phyloP scores from a whole-genome alignment of 768 basidiomycete genomes.

The Lactarius deliciosus region DNA sequence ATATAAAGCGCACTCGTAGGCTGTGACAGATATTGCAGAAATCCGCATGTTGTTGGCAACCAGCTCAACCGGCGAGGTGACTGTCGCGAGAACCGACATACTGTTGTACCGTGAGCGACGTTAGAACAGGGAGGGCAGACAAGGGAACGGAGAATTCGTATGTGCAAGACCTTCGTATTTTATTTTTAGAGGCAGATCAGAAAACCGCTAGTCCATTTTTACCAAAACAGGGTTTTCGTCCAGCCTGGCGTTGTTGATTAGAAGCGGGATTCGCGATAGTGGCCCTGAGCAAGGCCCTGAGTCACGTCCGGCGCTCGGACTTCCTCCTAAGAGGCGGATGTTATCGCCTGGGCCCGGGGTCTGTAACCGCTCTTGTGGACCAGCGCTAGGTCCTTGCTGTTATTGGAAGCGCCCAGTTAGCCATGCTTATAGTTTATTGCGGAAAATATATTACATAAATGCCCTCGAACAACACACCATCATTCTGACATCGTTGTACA shows the following conservation, averaged over 20 bases:
- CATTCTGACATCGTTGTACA: no score
- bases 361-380: neutral
- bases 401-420: neutral
- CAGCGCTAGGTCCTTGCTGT: neutral
- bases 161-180: neutral
- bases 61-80: neutral
- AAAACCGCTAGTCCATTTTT: neutral
- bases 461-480: no score
- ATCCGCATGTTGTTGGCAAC: conserved; percentile 17
- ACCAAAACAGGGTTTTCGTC: neutral
- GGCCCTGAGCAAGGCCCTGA: neutral
- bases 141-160: neutral
- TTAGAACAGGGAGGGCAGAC: neutral
- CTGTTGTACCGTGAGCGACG: neutral
- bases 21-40: conserved; percentile 7
- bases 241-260: no score
- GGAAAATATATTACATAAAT: no score
- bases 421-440: no score
- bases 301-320: neutral
- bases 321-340: neutral
- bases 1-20: conserved; percentile 15
- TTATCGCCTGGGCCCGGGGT: no score
- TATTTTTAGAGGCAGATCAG: neutral
- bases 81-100: neutral
- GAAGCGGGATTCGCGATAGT: neutral